A percentile compares a stretch with the other conserved stretches of the same genome.
phyloP scores from a whole-genome alignment of 2,329 filamentous ascomycete species.

The Aureobasidium sp. region DNA sequence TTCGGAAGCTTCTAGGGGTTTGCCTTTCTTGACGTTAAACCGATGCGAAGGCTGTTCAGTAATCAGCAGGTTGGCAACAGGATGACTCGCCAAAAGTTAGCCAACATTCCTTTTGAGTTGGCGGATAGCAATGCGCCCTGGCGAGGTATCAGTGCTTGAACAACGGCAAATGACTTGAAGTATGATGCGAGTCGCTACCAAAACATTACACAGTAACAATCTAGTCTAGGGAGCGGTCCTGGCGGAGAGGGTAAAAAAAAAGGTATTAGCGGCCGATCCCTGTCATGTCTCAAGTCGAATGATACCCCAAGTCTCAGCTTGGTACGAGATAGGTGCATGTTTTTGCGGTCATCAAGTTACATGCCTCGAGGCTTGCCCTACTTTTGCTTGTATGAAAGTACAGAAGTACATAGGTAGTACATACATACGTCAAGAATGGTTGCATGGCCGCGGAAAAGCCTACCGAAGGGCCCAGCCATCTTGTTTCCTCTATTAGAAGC shows the following conservation, averaged over 20 bases:
- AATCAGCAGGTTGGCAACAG: not conserved
- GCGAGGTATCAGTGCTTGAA: not conserved
- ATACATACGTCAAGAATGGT: not conserved
- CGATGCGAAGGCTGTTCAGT: slow-evolving; percentile 1
- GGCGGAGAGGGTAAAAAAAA: slow-evolving; percentile 3
- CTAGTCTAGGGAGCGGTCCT: not conserved
- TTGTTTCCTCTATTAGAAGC: not conserved
- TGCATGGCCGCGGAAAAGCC: not conserved
- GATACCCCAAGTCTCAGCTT: slow-evolving; percentile 1
- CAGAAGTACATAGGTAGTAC: not conserved
- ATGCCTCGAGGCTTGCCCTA: not conserved
- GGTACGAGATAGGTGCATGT: not conserved
- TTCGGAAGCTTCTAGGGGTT: not conserved
- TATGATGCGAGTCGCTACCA: not conserved
- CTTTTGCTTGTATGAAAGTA: not conserved
- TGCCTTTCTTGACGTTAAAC: slow-evolving; percentile 1
- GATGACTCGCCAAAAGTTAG: slow-evolving; percentile 10
- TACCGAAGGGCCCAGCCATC: not conserved
- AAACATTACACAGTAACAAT: not conserved
- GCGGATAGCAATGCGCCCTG: not conserved
- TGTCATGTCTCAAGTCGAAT: slow-evolving; percentile 8
- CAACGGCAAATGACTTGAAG: not conserved
- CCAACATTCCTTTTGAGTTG: not conserved
- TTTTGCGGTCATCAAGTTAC: not conserved
- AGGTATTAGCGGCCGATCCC: slow-evolving; percentile 7